Evolutionary conservation across 1,139 yeast species (phyloP).

Genomic region (Meyerozyma athensensis): DNA sequence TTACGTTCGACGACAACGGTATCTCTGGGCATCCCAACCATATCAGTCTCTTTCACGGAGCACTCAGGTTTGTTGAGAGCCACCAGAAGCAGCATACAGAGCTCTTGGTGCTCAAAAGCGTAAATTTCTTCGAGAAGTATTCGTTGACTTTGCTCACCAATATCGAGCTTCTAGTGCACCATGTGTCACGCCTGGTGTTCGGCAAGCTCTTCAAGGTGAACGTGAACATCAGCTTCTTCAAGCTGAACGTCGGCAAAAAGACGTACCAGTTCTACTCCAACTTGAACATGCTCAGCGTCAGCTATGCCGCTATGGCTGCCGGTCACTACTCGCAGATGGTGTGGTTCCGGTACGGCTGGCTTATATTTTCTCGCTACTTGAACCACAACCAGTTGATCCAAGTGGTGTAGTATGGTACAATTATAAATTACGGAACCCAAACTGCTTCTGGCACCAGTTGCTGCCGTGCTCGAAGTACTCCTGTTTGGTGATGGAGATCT

Average conservation of each 20-base stretch:
- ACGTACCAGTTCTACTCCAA: constrained; percentile 46
- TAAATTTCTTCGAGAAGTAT: constrained; percentile 48
- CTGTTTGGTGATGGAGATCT: constrained; percentile 61
- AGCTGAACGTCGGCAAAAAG: constrained; percentile 16
- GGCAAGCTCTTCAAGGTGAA: constrained; percentile 32
- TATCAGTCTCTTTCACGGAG: constrained; percentile 58
- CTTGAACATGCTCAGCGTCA: constrained; percentile 53
- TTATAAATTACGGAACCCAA: constrained; percentile 52
- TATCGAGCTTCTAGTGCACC: constrained; percentile 37
- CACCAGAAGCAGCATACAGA: constrained; percentile 7
- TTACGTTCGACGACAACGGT: constrained; percentile 82
- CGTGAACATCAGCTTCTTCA: constrained; percentile 39
- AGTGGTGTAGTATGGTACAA: constrained; percentile 7
- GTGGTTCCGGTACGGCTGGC: constrained; percentile 94
- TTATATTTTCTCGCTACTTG: constrained; percentile 68
- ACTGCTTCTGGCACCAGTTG: constrained; percentile 72
- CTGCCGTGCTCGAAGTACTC: constrained; percentile 87
- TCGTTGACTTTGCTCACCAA: constrained; percentile 46
- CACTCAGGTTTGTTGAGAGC: constrained; percentile 27
- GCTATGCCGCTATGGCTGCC: constrained; percentile 71
- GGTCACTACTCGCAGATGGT: constrained; percentile 91
- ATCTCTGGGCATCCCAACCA: constrained; percentile 89
- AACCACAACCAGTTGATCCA: constrained; percentile 63
- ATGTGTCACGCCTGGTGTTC: constrained; percentile 27
- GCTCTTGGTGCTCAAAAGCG: constrained; percentile 40